A percentile compares a stretch with the other conserved stretches of the same genome.
phyloP scores from a whole-genome alignment of 1,139 yeast species.

The Pichia inconspicua region DNA sequence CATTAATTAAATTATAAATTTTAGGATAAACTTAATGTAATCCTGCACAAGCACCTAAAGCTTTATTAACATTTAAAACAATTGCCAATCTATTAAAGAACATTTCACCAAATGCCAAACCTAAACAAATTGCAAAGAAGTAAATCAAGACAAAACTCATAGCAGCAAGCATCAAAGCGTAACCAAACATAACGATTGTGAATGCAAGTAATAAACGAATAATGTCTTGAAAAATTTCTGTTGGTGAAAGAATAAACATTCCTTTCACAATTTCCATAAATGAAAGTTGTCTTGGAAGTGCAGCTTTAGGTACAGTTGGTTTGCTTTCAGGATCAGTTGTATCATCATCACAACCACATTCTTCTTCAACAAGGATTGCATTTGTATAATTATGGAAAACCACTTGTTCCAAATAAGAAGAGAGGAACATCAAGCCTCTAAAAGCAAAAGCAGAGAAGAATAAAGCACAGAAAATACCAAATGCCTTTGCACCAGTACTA shows the following conservation, averaged over 20 bases:
- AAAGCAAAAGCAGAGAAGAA: constrained; percentile 51
- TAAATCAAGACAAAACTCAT: constrained; percentile 62
- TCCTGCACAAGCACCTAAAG: constrained; percentile 22
- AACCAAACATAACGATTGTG: constrained; percentile 56
- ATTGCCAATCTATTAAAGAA: constrained; percentile 51
- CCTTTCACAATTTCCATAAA: constrained; percentile 28
- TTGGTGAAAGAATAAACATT: constrained; percentile 34
- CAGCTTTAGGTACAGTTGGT: not conserved
- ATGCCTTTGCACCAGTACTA: constrained; percentile 48
- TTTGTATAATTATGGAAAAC: constrained; percentile 40
- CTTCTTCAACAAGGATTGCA: constrained; percentile 24
- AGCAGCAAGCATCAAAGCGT: constrained; percentile 68
- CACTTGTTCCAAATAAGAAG: constrained; percentile 56
- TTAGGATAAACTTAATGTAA: constrained; percentile 14
- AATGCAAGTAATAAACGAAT: constrained; percentile 50
- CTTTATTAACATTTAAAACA: constrained; percentile 29
- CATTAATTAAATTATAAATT: too few species aligned
- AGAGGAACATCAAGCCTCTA: constrained; percentile 50
- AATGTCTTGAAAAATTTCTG: constrained; percentile 40
- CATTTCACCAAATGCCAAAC: constrained; percentile 62
- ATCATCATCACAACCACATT: constrained; percentile 19
- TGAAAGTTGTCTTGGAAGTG: not conserved
- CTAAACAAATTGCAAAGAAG: constrained; percentile 64
- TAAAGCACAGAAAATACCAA: constrained; percentile 60
- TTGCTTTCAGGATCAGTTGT: not conserved